Conservation (phyloP, 441 rosid genomes). For the Adansonia gregorii region DNA sequence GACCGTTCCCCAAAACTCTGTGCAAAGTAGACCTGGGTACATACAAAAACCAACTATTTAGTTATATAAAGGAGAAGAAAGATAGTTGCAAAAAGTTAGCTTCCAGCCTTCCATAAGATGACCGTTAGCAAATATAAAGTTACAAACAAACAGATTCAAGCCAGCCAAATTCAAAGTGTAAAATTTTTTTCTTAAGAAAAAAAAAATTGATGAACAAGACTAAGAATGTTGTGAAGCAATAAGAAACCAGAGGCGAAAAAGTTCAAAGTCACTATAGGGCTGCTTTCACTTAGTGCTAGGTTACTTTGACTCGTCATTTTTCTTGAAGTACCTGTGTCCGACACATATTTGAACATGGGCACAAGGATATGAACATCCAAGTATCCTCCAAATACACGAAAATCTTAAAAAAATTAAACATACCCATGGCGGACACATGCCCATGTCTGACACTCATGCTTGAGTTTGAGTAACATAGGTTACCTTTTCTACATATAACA, state of each 20-base stretch:
- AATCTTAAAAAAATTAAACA: too few species aligned
- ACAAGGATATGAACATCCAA: too few species aligned
- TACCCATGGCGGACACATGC: too few species aligned
- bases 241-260: background rate
- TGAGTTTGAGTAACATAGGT: too few species aligned
- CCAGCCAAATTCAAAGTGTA: background rate
- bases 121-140: background rate
- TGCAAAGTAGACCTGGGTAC: slow-evolving; percentile 81
- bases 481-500: too few species aligned
- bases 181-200: background rate
- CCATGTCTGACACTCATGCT: too few species aligned
- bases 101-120: background rate
- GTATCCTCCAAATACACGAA: too few species aligned
- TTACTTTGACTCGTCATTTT: too few species aligned
- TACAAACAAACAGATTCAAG: background rate
- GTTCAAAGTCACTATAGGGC: background rate
- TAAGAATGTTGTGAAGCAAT: background rate
- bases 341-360: too few species aligned
- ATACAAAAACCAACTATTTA: slow-evolving; percentile 10
- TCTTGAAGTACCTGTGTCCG: too few species aligned
- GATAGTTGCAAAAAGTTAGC: background rate
- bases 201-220: background rate
- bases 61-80: slow-evolving; percentile 9
- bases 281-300: background rate
- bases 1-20: slow-evolving; percentile 81